Evolutionary conservation across 1,139 yeast species (phyloP), one percentile per base, ranked within the genome.

Genomic region (Protomyces lactucae-debilis): DNA sequence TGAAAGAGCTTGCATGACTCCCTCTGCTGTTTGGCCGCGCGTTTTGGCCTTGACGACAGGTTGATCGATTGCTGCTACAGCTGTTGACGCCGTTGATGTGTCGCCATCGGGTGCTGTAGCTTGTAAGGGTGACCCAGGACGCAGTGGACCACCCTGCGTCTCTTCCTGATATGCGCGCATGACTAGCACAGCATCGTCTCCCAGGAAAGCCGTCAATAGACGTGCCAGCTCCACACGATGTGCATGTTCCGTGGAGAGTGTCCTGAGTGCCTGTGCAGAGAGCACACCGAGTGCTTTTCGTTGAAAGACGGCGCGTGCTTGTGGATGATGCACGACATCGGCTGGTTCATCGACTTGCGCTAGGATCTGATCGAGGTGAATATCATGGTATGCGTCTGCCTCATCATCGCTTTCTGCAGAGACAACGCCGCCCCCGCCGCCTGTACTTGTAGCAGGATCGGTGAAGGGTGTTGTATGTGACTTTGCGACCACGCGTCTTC

Each of bases 301-400:
- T 10, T 48, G 32, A 40, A 64, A 64, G 2, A 59, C 55, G 48
- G 46, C 52, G 14, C 56, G 56, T 51, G 48, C 53, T 9, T 60
- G 54, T 3, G 61, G 60, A 48, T 64, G 66, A 6, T 43, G 51
- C 21, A 54, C 23, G 18, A 64, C 52, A n/a, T 64, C 66, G 8
- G 66, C 60, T 10, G 66, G 66, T 28, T 60, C 59, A 36, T 35
- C 32, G 52, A 64, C 60, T 8, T 64, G 64, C 10, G 64, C 64
- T 14, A 64, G 57, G 39, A 64, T 16, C n/a, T 37, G 64, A 25
- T 64, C 64, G 36, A 64, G 21, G n/a, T 51, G 59, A 10, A 64
- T 55, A 25, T 32, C 66, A 18, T 53, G 56, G 39, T 64, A 64
- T 2, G 66, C 61, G 36, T 64, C 64, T 8, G 57, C 65, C 10